Base-by-base conservation (phyloP, 768 basidiomycete genomes). In the Podaxis sp. region DNA sequence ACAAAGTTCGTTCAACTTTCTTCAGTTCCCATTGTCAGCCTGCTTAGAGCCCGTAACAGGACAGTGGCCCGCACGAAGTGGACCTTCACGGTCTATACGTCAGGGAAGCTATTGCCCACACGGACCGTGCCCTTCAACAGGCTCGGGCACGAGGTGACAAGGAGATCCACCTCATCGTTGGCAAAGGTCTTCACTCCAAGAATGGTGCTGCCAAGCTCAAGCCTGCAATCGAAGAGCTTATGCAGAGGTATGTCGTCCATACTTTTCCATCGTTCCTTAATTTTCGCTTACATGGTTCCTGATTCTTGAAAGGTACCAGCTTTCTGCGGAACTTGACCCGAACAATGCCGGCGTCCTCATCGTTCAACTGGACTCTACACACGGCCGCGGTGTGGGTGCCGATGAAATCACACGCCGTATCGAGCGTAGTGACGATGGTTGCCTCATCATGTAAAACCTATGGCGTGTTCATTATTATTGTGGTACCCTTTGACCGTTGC, bases 41-140 rank as follows among this genome's bases (percentile, higher is more conserved):
- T 38, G 20, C 40, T 51, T 30, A 48, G 36, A 26, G 38, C 37
- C 46, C 17, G 17, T 36, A 46, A 15, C 69, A 88, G 84, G 86
- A 90, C 64, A 87, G 88, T 56, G 74, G 83, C 62, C 82, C 82
- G 0, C 91, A 89, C 1, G 91, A 95, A 72, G 77, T 97, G 50
- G 93, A 98, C 74, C 76, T 98, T 24, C 96, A 98, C 70, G 96
- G 94, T 1, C 77, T 99, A 3, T 96, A 93, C 73, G 95, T 96
- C 64, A 94, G 93, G 70, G 96, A 99, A 75, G 93, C 95, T 22
- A 86, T 96, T 53, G 78, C 82, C 48, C 82, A 82, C 57, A 87
- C 86, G 1, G 96, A 98, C 66, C 68, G 73, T 24, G 88, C 90
- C 12, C 83, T 97, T 28, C 76, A 85, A 69, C 76, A 83, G 37